These are phyloP conservation scores for Taphrina pruni DNA, from an alignment of 1,139 yeast genomes.

Conservation along the genomic window DNA sequence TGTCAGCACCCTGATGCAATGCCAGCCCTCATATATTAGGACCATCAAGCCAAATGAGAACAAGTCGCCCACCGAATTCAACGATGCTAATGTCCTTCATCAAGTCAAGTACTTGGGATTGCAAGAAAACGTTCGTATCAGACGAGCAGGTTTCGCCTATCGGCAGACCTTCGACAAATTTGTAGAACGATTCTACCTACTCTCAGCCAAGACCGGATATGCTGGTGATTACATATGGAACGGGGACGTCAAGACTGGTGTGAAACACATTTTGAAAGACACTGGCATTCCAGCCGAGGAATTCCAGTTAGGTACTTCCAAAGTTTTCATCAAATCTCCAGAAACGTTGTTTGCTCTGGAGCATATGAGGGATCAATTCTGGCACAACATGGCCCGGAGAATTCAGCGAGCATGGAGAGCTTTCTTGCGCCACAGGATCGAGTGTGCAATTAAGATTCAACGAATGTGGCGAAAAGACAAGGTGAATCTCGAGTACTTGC, in stretches of 20 bases:
- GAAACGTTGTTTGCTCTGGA: slow-evolving; percentile 95
- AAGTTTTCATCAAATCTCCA: slow-evolving; percentile 94
- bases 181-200: slow-evolving; percentile 90
- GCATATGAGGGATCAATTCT: slow-evolving; percentile 94
- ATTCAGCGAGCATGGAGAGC: slow-evolving; percentile 97
- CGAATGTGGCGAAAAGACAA: slow-evolving; percentile 79
- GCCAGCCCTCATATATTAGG: slow-evolving; percentile 95
- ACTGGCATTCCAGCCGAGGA: slow-evolving; percentile 81
- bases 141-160: slow-evolving; percentile 99
- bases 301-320: slow-evolving; percentile 91
- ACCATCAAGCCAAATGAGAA: slow-evolving; percentile 97
- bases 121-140: slow-evolving; percentile 93
- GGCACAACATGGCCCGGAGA: slow-evolving; percentile 98
- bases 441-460: slow-evolving; percentile 85
- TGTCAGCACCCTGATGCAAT: slow-evolving; percentile 84
- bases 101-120: slow-evolving; percentile 95
- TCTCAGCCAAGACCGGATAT: slow-evolving; percentile 89
- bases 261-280: slow-evolving; percentile 74
- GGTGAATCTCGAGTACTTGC: slow-evolving; percentile 78
- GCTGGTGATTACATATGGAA: slow-evolving; percentile 98
- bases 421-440: slow-evolving; percentile 77
- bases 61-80: slow-evolving; percentile 88
- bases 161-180: slow-evolving; percentile 96
- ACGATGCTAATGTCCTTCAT: slow-evolving; percentile 85
- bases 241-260: slow-evolving; percentile 85